These are phyloP conservation scores for Akanthomyces lecanii DNA, from an alignment of 2,329 filamentous ascomycete species.

Conservation along the genomic window DNA sequence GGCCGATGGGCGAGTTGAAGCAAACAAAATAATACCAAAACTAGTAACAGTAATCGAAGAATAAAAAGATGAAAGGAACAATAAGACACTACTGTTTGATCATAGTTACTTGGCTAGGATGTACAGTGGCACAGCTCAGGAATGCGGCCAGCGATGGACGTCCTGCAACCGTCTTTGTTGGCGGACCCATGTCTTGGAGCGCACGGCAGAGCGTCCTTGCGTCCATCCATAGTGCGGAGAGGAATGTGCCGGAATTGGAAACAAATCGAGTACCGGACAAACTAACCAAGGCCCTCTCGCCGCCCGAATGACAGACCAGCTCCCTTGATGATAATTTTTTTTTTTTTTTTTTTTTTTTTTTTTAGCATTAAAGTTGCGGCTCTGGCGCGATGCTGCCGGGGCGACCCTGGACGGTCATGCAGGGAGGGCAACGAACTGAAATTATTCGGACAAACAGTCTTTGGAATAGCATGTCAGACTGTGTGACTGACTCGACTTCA, in stretches of 20 bases:
- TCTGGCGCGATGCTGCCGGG: neutral
- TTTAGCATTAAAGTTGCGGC: neutral
- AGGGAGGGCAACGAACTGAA: no score
- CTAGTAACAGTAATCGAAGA: no score
- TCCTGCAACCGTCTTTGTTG: neutral
- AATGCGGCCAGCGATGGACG: neutral
- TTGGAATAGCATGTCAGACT: no score
- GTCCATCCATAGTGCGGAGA: neutral
- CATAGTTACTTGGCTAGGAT: no score
- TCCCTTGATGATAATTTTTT: neutral
- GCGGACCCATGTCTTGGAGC: neutral
- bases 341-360: neutral
- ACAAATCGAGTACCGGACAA: neutral
- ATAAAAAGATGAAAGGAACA: no score
- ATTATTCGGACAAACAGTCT: no score
- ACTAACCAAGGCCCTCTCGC: neutral
- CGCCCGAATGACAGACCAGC: neutral
- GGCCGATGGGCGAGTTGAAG: no score
- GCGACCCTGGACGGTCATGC: neutral
- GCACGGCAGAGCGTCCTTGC: neutral
- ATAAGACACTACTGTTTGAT: no score
- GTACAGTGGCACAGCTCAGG: neutral
- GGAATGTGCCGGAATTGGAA: conserved; percentile 7
- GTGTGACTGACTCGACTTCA: neutral
- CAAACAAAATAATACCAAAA: no score